These are phyloP conservation scores for Penicillium sp. DNA, from an alignment of 2,329 filamentous ascomycete species.

Conservation along the genomic window DNA sequence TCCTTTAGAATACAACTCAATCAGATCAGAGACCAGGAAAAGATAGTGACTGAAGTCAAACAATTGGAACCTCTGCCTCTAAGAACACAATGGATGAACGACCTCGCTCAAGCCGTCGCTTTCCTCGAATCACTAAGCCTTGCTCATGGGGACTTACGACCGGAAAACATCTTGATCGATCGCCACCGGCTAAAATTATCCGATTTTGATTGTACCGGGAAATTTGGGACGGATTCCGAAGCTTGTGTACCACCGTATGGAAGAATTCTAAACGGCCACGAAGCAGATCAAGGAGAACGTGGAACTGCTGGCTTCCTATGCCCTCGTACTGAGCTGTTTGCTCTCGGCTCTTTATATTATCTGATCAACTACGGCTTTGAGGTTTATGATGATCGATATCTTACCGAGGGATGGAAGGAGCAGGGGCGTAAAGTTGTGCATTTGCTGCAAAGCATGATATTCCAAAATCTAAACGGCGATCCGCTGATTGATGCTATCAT, in stretches of 20 bases:
- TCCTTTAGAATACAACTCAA: background rate
- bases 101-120: constrained; percentile 32
- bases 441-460: no score
- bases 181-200: constrained; percentile 29
- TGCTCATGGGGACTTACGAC: constrained; percentile 33
- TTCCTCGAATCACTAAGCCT: constrained; percentile 36
- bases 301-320: constrained; percentile 26
- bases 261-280: constrained; percentile 25
- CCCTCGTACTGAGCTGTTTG: background rate
- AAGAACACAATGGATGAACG: constrained; percentile 34
- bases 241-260: constrained; percentile 27
- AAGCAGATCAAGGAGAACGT: constrained; percentile 18
- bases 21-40: background rate
- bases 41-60: no score
- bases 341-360: no score
- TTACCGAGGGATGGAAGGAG: no score
- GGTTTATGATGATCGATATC: no score
- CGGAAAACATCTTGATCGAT: constrained; percentile 35
- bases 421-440: no score
- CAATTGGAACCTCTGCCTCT: constrained; percentile 11
- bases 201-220: constrained; percentile 31
- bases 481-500: no score
- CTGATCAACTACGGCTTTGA: no score
- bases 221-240: constrained; percentile 28
- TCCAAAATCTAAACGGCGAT: no score